Conservation (phyloP, 345 rosid species). For the Citropsis articulata region DNA sequence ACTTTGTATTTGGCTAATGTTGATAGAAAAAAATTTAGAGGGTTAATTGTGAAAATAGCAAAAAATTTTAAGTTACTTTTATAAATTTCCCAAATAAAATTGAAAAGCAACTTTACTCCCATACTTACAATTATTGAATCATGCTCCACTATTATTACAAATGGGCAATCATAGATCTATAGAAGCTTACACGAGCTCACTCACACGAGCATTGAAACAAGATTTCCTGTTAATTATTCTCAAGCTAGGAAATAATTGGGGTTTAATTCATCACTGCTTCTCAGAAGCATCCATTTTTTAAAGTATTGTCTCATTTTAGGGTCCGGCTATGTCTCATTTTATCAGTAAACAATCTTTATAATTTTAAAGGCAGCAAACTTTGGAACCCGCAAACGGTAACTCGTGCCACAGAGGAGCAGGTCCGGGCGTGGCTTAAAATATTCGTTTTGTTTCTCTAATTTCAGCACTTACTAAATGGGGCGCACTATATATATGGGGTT, state of each 20-base stretch:
- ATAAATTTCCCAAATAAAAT: no score
- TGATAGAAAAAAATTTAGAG: no score
- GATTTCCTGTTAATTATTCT: neutral
- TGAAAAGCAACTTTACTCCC: neutral
- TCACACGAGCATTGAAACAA: neutral
- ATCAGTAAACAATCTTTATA: neutral
- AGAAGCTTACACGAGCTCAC: neutral
- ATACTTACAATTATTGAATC: neutral
- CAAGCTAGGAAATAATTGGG: neutral
- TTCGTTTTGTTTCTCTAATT: neutral
- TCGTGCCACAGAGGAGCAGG: slow-evolving; percentile 2
- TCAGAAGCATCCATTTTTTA: neutral
- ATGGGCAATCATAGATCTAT: neutral
- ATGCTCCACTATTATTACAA: neutral
- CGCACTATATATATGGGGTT: no score
- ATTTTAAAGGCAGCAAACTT: neutral
- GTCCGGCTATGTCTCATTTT: no score
- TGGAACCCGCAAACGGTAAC: neutral
- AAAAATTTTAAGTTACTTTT: no score
- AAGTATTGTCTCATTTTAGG: no score
- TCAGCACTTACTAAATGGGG: neutral
- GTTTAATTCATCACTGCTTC: neutral
- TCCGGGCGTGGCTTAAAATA: neutral
- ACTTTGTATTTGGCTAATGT: no score
- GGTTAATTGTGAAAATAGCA: no score